Percentiles rank a stretch among this genome's conserved stretches.
phyloP scores from a whole-genome alignment of 805 yeast species.

The Candida lessepsii region DNA sequence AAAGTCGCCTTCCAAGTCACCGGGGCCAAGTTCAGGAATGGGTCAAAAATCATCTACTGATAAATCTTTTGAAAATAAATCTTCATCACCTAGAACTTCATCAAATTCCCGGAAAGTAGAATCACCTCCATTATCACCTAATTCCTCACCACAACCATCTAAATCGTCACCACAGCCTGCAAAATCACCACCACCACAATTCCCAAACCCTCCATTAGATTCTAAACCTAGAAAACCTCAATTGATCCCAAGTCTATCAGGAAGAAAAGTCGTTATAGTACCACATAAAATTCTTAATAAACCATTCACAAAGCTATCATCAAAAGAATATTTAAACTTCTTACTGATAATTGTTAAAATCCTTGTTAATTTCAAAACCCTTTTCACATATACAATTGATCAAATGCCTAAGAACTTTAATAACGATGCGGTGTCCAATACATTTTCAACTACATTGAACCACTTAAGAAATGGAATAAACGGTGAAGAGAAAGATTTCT shows the following conservation, averaged over 20 bases:
- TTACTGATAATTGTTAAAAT: constrained; percentile 38
- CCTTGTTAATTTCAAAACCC: constrained; percentile 31
- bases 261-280: constrained; percentile 31
- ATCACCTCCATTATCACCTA: too few relatives aligned
- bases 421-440: neutral
- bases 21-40: neutral
- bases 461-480: constrained; percentile 12
- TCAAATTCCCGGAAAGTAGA: too few relatives aligned
- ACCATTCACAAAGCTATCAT: constrained; percentile 37
- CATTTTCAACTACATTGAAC: constrained; percentile 12
- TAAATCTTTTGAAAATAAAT: too few relatives aligned
- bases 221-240: constrained; percentile 2
- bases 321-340: constrained; percentile 37
- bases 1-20: constrained; percentile 1
- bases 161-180: too few relatives aligned
- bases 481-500: constrained; percentile 8
- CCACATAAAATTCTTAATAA: constrained; percentile 43
- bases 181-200: neutral
- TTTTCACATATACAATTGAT: constrained; percentile 19
- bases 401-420: constrained; percentile 9
- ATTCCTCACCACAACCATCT: too few relatives aligned
- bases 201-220: too few relatives aligned
- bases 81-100: too few relatives aligned
- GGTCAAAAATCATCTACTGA: neutral
- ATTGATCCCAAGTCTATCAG: constrained; percentile 6